Evolutionary conservation across 192 early-diverging fungal species (phyloP).

Genomic region (Backusella psychrophila): DNA sequence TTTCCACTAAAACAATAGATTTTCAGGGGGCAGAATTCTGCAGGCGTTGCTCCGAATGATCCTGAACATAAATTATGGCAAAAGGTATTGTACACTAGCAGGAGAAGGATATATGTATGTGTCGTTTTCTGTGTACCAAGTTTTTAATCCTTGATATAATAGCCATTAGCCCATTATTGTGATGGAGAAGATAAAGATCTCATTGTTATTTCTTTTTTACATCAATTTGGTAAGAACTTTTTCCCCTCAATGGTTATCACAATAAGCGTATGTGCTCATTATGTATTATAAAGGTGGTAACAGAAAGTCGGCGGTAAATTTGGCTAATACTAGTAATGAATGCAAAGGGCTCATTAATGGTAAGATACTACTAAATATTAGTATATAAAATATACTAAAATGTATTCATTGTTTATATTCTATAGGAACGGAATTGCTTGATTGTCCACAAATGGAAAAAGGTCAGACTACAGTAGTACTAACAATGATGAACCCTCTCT

Average conservation of each 20-base stretch:
- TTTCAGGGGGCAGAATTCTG: slow-evolving; percentile 15
- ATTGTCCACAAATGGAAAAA: slow-evolving; percentile 64
- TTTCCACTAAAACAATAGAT: neutral
- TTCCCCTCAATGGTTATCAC: neutral
- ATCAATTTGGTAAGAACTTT: slow-evolving; percentile 15
- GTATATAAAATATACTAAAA: slow-evolving; percentile 37
- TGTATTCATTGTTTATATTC: slow-evolving; percentile 28
- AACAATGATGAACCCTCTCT: neutral
- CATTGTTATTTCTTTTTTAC: slow-evolving; percentile 21
- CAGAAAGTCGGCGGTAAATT: slow-evolving; percentile 13
- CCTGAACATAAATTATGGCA: slow-evolving; percentile 1
- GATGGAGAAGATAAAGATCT: slow-evolving; percentile 16
- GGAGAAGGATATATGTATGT: neutral
- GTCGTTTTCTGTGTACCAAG: neutral
- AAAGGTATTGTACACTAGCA: neutral
- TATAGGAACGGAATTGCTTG: slow-evolving; percentile 58
- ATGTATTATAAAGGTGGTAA: neutral
- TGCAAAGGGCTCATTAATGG: slow-evolving; percentile 19
- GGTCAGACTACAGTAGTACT: neutral
- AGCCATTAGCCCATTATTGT: slow-evolving; percentile 23
- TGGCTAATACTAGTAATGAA: slow-evolving; percentile 18
- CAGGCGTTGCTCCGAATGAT: slow-evolving; percentile 5
- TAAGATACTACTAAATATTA: neutral
- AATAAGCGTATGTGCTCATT: neutral
- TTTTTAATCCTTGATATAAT: neutral